Base-by-base conservation (phyloP, 2,329 filamentous ascomycete species). In the Colletotrichum coccodes region DNA sequence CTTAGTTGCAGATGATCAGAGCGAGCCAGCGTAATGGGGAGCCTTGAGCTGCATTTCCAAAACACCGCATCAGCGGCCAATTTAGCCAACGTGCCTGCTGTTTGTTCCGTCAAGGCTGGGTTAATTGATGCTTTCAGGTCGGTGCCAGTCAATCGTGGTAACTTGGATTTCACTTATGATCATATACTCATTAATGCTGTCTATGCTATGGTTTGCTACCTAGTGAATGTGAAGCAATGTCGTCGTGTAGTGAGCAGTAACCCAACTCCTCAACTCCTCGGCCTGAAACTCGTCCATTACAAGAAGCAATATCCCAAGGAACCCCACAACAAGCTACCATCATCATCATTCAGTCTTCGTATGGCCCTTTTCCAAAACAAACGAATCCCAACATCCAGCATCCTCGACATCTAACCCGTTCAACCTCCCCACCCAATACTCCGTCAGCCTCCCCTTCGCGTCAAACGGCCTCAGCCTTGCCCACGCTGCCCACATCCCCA, bases 401-500 rank as follows among this genome's bases (percentile, higher is more conserved):
- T 52, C 50, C 12, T 67, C 34, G 12, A 7, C 8, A 4, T 67
- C 5, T 2, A 67, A 5, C 26, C 26, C 49, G 3, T 21, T n/a
- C 42, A 67, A 4, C 34, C 47, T 67, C 11, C 23, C 11, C 18
- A 34, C 57, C 78, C 77, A 78, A 47, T 61, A 53, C 16, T 67
- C 14, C 40, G 73, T 72, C 18, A 79, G 57, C 0, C 26, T 26
- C 0, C 78, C 76, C 2, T 64, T 42, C 18, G 74, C 70, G 28
- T 74, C 73, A 4, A 79, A 79, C 3, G 78, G 76, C n/a, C 58
- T 36, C n/a, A 70, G 68, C 23, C 71, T 64, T 21, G 72, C 76
- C 72, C 75, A 79, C 6, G 60, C 64, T 5, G 73, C 63, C 77
- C 77, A 79, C 42, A 76, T 64, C 3, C 46, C 67, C 9, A 77